Evolutionary conservation across 805 yeast genomes (phyloP).

Genomic region (Saccharomycopsis fodiens): DNA sequence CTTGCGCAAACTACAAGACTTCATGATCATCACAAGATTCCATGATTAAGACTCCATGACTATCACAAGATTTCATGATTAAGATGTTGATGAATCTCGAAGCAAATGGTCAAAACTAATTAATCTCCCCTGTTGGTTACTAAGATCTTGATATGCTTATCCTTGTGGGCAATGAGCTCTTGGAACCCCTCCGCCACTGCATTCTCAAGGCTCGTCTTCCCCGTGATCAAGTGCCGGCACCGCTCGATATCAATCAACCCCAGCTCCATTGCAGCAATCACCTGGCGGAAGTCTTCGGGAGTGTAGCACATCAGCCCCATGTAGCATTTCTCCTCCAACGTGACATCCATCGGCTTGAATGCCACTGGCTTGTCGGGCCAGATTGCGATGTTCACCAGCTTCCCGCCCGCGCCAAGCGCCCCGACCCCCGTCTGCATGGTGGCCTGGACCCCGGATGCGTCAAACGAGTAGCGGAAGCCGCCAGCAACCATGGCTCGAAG

Average conservation of each 20-base stretch:
- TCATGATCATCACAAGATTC: too few relatives aligned
- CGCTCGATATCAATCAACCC: slow-evolving; percentile 40
- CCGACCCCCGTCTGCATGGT: slow-evolving; percentile 46
- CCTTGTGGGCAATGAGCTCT: slow-evolving; percentile 45
- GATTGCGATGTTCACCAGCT: slow-evolving; percentile 57
- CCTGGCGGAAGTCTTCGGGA: slow-evolving; percentile 48
- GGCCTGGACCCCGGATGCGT: slow-evolving; percentile 47
- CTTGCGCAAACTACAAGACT: too few relatives aligned
- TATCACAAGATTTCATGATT: too few relatives aligned
- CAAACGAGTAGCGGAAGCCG: slow-evolving; percentile 45
- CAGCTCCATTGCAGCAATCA: slow-evolving; percentile 40
- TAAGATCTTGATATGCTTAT: slow-evolving; percentile 45
- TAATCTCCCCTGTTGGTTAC: slow-evolving; percentile 32
- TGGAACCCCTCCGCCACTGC: slow-evolving; percentile 47
- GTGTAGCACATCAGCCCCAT: slow-evolving; percentile 60
- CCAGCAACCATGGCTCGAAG: slow-evolving; percentile 32
- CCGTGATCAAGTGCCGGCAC: slow-evolving; percentile 44
- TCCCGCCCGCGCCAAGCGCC: slow-evolving; percentile 46
- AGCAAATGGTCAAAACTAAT: too few relatives aligned
- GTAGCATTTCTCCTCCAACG: slow-evolving; percentile 45
- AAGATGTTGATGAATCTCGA: too few relatives aligned
- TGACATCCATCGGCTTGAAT: slow-evolving; percentile 48
- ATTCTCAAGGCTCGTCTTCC: slow-evolving; percentile 40
- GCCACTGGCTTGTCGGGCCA: slow-evolving; percentile 48
- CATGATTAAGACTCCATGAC: too few relatives aligned